A percentile compares a stretch with the other conserved stretches of the same genome.
Conservation (phyloP, 495 filamentous ascomycete genomes). For the Aspergillus cavernicola region DNA sequence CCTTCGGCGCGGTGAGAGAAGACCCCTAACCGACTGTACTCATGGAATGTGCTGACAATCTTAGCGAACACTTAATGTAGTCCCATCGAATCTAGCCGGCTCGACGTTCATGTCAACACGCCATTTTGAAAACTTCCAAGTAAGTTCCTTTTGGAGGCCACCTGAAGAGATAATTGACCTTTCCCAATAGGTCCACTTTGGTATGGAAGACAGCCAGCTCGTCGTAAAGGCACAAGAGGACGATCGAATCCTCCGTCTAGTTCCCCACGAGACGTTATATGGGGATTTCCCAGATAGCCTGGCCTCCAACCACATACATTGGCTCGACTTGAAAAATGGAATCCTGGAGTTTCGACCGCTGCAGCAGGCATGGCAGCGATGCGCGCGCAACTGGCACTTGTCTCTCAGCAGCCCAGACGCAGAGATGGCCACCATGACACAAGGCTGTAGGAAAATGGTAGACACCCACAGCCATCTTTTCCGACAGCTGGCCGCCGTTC, state of each 20-base stretch:
- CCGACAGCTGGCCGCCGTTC: conserved; percentile 26
- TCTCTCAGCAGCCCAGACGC: conserved; percentile 3
- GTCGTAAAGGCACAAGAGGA: conserved; percentile 15
- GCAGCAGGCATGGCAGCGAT: conserved; percentile 35
- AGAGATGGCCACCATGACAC: background rate
- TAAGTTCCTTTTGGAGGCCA: too few species aligned
- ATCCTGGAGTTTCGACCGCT: conserved; percentile 45
- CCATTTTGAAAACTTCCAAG: conserved; percentile 21
- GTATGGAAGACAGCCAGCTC: conserved; percentile 23
- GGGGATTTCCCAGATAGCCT: conserved; percentile 44
- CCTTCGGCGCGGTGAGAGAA: conserved; percentile 42
- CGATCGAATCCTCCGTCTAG: conserved; percentile 32
- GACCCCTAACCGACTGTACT: background rate
- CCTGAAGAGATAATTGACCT: conserved; percentile 11
- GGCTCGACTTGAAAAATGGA: conserved; percentile 36
- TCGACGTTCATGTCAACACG: conserved; percentile 40
- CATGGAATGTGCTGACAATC: background rate
- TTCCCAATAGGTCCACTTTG: conserved; percentile 24
- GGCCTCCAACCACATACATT: conserved; percentile 32
- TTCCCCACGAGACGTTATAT: conserved; percentile 38
- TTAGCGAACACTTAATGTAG: conserved; percentile 23
- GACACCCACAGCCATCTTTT: conserved; percentile 28
- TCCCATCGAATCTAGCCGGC: conserved; percentile 39
- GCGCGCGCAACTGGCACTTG: conserved; percentile 21
- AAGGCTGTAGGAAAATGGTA: conserved; percentile 14